Conservation (phyloP, 306 rosid genomes). For the peach (Prunus persica) region Prunus_persica_NCBIv2 NC_034015.1:20632001-20632500, state of each 20-base stretch:
- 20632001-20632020: constrained; percentile 23
- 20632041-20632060: constrained; percentile 29
- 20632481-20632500: constrained; percentile 5
- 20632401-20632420: constrained; percentile 18
- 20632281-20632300: constrained; percentile 14
- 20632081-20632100: constrained; percentile 33
- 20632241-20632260: not conserved
- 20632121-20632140: constrained; percentile 30
- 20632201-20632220: constrained; percentile 6
- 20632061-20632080: constrained; percentile 34
- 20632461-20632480: constrained; percentile 11
- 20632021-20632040: constrained; percentile 25
- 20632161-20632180: constrained; percentile 34
- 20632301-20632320: constrained; percentile 7
- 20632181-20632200: constrained; percentile 40
- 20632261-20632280: not conserved
- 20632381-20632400: constrained; percentile 24
- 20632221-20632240: not conserved
- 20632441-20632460: constrained; percentile 29
- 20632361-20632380: constrained; percentile 30
- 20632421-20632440: constrained; percentile 20
- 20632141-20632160: constrained; percentile 26
- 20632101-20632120: constrained; percentile 31
- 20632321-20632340: constrained; percentile 17
- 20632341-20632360: constrained; percentile 30